phyloP scores from a whole-genome alignment of 345 rosid genomes.

The Melastoma malabathricum region DNA sequence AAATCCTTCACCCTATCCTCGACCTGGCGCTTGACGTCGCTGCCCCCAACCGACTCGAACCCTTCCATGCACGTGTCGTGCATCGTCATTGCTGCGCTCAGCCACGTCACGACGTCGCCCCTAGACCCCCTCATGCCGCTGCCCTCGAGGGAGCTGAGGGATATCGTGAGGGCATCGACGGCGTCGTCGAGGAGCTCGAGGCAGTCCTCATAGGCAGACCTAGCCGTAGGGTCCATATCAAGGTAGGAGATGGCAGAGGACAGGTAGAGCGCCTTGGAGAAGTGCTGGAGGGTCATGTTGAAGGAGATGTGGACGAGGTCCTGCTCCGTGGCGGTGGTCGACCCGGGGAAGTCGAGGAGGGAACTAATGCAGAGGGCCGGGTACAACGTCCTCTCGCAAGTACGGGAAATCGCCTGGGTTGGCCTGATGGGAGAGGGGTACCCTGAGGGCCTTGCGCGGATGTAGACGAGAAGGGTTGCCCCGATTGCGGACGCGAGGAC shows the following conservation, averaged over 20 bases:
- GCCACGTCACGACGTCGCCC: slow-evolving; percentile 80
- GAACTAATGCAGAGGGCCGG: slow-evolving; percentile 62
- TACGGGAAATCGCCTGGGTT: slow-evolving; percentile 62
- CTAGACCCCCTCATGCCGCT: neutral
- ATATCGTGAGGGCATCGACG: slow-evolving; percentile 53
- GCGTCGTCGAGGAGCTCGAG: slow-evolving; percentile 82
- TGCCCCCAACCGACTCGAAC: slow-evolving; percentile 31
- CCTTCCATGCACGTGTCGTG: slow-evolving; percentile 95
- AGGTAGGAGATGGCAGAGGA: slow-evolving; percentile 33
- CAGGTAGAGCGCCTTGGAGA: slow-evolving; percentile 58
- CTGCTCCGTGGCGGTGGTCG: slow-evolving; percentile 40
- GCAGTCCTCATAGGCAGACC: slow-evolving; percentile 82
- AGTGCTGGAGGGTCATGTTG: slow-evolving; percentile 85
- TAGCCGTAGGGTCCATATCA: slow-evolving; percentile 52
- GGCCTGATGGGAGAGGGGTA: slow-evolving; percentile 29
- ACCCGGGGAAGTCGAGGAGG: slow-evolving; percentile 66
- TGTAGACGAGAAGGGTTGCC: slow-evolving; percentile 30
- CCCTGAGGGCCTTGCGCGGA: slow-evolving; percentile 17
- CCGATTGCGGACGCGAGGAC: slow-evolving; percentile 61
- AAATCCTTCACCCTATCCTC: slow-evolving; percentile 42
- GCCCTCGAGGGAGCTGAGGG: slow-evolving; percentile 38
- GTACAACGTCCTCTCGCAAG: slow-evolving; percentile 56
- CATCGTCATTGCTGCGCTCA: slow-evolving; percentile 77
- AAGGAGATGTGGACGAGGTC: slow-evolving; percentile 90
- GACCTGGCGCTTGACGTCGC: slow-evolving; percentile 53